Percentiles rank a stretch among this genome's conserved stretches.
These are phyloP conservation scores for Cryphonectria carpinicola DNA, from an alignment of 2,329 filamentous ascomycete species.

Conservation along the genomic window DNA sequence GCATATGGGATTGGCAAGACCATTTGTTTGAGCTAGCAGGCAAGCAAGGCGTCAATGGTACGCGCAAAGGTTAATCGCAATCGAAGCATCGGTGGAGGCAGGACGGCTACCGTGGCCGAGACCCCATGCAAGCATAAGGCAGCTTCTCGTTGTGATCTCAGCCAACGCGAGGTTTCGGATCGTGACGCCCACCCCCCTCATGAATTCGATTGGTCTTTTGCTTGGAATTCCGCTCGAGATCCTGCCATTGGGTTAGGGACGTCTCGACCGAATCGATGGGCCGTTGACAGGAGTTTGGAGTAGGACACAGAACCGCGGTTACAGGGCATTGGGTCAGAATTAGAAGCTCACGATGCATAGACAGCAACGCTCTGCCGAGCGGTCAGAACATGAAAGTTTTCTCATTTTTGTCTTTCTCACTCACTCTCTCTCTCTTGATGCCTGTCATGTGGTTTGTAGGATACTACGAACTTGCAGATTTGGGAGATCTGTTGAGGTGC, in stretches of 20 bases:
- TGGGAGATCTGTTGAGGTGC: too few relatives aligned
- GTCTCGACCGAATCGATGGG: neutral
- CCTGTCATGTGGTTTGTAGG: neutral
- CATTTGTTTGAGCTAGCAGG: neutral
- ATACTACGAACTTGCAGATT: neutral
- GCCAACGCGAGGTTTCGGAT: neutral
- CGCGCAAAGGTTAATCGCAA: neutral
- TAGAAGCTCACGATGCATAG: conserved; percentile 8
- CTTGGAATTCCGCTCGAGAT: neutral
- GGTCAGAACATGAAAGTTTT: neutral
- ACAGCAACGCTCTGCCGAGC: neutral
- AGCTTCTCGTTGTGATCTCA: neutral
- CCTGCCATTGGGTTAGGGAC: neutral
- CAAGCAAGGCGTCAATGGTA: neutral
- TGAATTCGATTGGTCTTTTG: neutral
- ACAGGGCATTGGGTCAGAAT: neutral
- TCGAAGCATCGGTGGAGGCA: neutral
- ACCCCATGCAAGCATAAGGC: neutral
- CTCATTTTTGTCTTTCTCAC: too few relatives aligned
- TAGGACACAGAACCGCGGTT: neutral
- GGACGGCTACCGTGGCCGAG: neutral
- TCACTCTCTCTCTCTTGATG: too few relatives aligned
- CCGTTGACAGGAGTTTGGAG: conserved; percentile 1
- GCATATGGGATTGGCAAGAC: neutral
- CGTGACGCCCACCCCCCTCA: neutral